Evolutionary conservation across 306 rosid species (phyloP), one percentile per base, ranked within the genome.

Genomic region (Notholithocarpus densiflorus): DNA sequence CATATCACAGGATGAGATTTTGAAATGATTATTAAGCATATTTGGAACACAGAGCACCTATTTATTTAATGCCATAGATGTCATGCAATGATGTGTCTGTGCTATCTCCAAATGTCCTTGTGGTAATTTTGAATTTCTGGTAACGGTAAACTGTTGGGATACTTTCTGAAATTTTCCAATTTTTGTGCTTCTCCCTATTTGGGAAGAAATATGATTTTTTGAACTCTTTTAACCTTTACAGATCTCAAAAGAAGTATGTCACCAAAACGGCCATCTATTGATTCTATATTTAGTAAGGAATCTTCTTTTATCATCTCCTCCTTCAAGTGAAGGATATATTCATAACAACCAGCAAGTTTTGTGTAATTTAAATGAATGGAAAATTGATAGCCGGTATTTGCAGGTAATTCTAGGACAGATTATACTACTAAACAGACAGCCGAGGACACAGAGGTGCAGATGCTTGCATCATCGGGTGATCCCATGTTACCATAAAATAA

Each of bases 401-500:
- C 92, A 90, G 99, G 91, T 82, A 97, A 92, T 52, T 77, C 97
- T 72, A 84, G 88, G 79, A 87, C 89, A 80, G 97, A 92, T 18
- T 90, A 87, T 75, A 79, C 90, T 78, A 74, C 87, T 32, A 89
- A 89, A 77, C 91, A 86, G 59, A 82, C 94, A 56, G 89, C 89
- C 21, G 91, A 89, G 77, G 98, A 90, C 78, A 75, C 92, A 11
- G 87, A 89, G 75, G 85, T 91, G 43, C 93, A 89, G 70, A 90
- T 91, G 90, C 86, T 93, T 37, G 89, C 92, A 1, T 72, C 97
- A 19, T 82, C 96, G 18, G 94, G 98, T 72, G 99, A 96, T 87
- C 98, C 97, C 68, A 93, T 96, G 98, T 53, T 93, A 82, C 98
- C 95, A 24, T 93, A 78, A 86, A 68, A 61, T 71, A 68, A 75